Base-by-base conservation (phyloP, 2,329 filamentous ascomycete species). In the Penicillium sp. region DNA sequence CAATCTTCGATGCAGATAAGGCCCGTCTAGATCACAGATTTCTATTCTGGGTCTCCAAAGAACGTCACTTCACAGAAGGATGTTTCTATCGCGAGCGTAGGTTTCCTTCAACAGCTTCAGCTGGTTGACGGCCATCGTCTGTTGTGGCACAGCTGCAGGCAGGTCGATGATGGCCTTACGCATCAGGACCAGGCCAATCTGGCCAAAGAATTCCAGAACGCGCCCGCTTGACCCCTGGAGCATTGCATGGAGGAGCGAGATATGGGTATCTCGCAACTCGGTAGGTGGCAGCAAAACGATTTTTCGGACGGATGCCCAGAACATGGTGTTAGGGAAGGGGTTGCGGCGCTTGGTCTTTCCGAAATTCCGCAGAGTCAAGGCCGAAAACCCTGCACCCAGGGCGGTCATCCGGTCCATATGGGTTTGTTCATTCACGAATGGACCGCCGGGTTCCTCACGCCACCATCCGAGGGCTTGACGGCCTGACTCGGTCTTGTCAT, bases 381-480 rank as follows among this genome's bases (percentile, higher is more conserved):
- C 87, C 0, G 92, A 91, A 70, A 89, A 99, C 0, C 94, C 94
- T 3, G 90, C 89, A 1, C 87, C 92, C 0, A 97, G 81, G 0
- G 92, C 94, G 4, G 86, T 88, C 89, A 96, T 94, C 59, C 90
- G 86, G 72, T 93, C 89, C 66, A 86, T 85, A 75, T 97, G 92
- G n/a, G 80, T 79, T 72, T 92, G 87, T 67, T 90, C 87, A 1
- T 82, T 78, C 59, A 89, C 81, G 80, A 84, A 94, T 6, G 78
- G 77, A 6, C 82, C 81, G 9, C 79, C 81, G 13, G 64, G 63
- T 43, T 75, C 75, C 19, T 86, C 83, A 64, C 82, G 85, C 75
- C 82, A 84, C 91, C 92, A 96, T 0, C 91, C 92, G 2, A 96
- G 76, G n/a, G 84, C 82, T 18, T 76, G 66, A 13, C 88, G 84